Evolutionary conservation across 2,329 filamentous ascomycete genomes (phyloP).

Genomic region (Paracamarosporium sp.): DNA sequence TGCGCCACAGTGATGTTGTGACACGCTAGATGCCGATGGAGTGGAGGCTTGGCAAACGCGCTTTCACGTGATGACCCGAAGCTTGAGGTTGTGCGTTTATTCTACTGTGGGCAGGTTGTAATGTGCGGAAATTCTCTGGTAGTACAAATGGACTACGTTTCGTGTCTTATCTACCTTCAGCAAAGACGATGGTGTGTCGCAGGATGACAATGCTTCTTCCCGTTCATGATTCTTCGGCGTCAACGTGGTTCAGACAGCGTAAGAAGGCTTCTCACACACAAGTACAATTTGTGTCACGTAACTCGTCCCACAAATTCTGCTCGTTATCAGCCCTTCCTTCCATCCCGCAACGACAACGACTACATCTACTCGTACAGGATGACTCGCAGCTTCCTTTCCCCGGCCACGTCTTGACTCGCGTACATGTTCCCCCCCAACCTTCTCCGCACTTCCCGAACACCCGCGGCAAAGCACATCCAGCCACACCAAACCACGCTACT

Average conservation of each 20-base stretch:
- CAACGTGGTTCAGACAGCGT: no score
- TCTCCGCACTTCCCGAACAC: constrained; percentile 13
- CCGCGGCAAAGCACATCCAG: constrained; percentile 19
- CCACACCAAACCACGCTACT: not conserved
- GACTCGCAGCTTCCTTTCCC: not conserved
- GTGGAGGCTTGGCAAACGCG: constrained; percentile 5
- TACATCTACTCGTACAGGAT: not conserved
- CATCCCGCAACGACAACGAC: not conserved
- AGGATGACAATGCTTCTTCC: no score
- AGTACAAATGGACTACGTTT: no score
- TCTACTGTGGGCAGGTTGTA: no score
- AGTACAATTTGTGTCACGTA: not conserved
- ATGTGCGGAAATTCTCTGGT: no score
- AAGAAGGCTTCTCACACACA: not conserved
- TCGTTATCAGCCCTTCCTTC: not conserved
- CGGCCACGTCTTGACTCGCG: constrained; percentile 10
- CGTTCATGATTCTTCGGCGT: no score
- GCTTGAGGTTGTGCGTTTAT: no score
- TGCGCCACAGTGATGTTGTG: not conserved
- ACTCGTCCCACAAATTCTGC: not conserved
- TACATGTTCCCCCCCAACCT: not conserved
- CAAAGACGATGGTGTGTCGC: no score
- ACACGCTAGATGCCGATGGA: not conserved
- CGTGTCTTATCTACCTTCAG: no score
- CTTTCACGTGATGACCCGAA: constrained; percentile 11